Percentiles rank a stretch among this genome's conserved stretches.
These are phyloP conservation scores for Ehretia macrophylla DNA, from an alignment of 257 asterid species.

Conservation along the genomic window DNA sequence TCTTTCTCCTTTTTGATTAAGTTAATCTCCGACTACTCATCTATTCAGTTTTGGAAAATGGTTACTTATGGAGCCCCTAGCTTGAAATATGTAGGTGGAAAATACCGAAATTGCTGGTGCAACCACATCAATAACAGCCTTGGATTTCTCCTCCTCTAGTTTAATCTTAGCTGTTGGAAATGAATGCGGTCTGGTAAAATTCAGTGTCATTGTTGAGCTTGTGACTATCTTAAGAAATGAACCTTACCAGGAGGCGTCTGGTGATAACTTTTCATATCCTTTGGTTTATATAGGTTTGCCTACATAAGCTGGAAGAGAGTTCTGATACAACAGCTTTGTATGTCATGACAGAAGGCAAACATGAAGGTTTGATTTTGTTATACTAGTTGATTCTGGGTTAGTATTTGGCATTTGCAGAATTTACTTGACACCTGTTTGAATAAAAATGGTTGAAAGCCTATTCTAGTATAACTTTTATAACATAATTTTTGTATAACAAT, in stretches of 20 bases:
- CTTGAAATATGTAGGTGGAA: constrained; percentile 39
- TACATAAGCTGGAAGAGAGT: constrained; percentile 46
- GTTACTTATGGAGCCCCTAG: no score
- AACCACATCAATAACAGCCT: constrained; percentile 57
- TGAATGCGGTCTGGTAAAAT: constrained; percentile 75
- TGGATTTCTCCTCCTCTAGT: constrained; percentile 58
- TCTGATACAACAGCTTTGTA: constrained; percentile 43
- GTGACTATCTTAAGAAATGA: background rate
- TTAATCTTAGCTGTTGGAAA: constrained; percentile 79
- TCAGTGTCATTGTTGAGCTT: background rate
- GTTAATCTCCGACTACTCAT: constrained; percentile 10
- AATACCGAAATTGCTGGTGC: constrained; percentile 52
- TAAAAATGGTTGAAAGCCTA: background rate
- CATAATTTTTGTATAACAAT: background rate
- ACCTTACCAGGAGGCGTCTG: background rate
- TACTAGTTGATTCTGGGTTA: background rate
- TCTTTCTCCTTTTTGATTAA: constrained; percentile 1
- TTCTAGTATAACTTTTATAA: background rate
- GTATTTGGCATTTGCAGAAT: background rate
- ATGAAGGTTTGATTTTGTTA: constrained; percentile 44
- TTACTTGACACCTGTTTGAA: background rate
- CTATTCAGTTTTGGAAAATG: constrained; percentile 2
- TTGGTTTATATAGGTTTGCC: constrained; percentile 50
- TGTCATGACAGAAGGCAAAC: constrained; percentile 45
- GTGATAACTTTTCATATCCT: constrained; percentile 7